Conservation (phyloP, 1,139 yeast species). For the Hyphopichia buzzinii region DNA sequence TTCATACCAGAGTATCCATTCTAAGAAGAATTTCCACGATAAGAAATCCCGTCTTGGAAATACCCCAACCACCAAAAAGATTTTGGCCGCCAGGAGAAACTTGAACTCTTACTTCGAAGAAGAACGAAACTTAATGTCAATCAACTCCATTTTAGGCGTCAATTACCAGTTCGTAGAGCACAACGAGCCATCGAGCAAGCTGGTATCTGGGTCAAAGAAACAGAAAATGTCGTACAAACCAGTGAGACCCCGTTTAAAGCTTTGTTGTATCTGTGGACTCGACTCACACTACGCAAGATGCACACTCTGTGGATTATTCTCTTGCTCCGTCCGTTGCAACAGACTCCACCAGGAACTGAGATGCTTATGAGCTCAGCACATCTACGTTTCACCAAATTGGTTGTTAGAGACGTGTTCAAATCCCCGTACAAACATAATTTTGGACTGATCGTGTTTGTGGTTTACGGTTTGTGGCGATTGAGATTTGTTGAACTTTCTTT, state of each 20-base stretch:
- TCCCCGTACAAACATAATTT: too few relatives aligned
- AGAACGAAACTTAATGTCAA: constrained; percentile 43
- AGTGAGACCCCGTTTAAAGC: constrained; percentile 34
- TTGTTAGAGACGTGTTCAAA: too few relatives aligned
- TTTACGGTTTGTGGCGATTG: too few relatives aligned
- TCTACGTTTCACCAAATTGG: too few relatives aligned
- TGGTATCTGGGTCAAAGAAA: constrained; percentile 14
- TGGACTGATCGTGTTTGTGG: too few relatives aligned
- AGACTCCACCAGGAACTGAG: constrained; percentile 44
- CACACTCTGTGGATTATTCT: constrained; percentile 39
- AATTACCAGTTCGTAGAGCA: constrained; percentile 45
- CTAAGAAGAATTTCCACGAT: constrained; percentile 17
- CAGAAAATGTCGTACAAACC: constrained; percentile 13
- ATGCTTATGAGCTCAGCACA: constrained; percentile 35
- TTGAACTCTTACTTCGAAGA: constrained; percentile 49
- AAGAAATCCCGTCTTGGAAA: constrained; percentile 38
- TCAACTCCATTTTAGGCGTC: constrained; percentile 39
- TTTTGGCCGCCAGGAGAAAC: constrained; percentile 44
- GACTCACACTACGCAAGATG: constrained; percentile 41
- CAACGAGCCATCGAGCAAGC: constrained; percentile 10
- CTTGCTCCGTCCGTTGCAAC: constrained; percentile 43
- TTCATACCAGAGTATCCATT: constrained; percentile 32
- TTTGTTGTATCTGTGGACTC: constrained; percentile 46
- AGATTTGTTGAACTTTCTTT: too few relatives aligned
- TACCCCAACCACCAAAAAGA: constrained; percentile 46